Evolutionary conservation across 106 monocot genomes (phyloP).

Genomic region (Posidonia australis): DNA sequence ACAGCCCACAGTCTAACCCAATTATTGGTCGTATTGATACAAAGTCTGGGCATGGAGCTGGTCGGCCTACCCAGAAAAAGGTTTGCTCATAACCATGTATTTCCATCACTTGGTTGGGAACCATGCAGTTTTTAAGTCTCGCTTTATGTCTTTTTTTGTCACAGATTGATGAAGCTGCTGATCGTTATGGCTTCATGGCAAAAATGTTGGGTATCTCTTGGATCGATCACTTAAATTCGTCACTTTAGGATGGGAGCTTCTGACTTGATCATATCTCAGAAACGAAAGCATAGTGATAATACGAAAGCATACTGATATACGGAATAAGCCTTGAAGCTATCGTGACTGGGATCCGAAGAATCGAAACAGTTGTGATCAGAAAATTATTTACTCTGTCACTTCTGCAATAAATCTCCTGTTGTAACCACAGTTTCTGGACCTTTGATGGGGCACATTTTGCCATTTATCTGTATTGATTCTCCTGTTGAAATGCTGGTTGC

Average conservation of each 20-base stretch:
- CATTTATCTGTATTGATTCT: too few relatives aligned
- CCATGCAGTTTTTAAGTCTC: background rate
- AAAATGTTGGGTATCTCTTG: constrained; percentile 60
- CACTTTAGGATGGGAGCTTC: background rate
- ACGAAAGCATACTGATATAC: background rate
- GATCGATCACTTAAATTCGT: constrained; percentile 14
- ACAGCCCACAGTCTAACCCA: constrained; percentile 69
- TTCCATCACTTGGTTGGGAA: background rate
- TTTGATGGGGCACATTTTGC: too few relatives aligned
- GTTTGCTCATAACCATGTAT: constrained; percentile 13
- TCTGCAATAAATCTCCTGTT: too few relatives aligned
- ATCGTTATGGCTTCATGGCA: constrained; percentile 68
- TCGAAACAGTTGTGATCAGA: too few relatives aligned
- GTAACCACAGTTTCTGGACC: too few relatives aligned
- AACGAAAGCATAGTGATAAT: background rate
- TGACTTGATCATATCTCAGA: background rate
- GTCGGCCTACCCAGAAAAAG: constrained; percentile 70
- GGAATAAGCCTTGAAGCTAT: background rate
- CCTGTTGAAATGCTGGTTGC: too few relatives aligned
- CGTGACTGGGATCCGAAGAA: too few relatives aligned
- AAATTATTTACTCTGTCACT: too few relatives aligned
- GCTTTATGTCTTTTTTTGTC: too few relatives aligned
- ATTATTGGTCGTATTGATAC: constrained; percentile 72
- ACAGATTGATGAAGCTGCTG: constrained; percentile 82
- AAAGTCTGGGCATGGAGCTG: constrained; percentile 83